These are phyloP conservation scores for Ailanthus altissimus DNA, from an alignment of 345 rosid species.

Conservation along the genomic window DNA sequence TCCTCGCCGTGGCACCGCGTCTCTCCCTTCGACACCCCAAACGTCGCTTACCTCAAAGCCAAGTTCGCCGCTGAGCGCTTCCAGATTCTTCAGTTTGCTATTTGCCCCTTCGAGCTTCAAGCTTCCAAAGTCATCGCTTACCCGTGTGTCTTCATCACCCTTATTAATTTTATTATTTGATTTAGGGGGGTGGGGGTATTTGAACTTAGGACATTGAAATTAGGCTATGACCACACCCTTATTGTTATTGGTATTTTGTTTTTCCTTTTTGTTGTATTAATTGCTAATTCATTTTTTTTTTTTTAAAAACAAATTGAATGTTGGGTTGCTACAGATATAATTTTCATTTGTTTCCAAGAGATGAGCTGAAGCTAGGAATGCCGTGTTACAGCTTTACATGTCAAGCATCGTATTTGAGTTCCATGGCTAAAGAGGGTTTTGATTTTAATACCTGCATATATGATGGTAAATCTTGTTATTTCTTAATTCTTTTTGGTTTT, in stretches of 20 bases:
- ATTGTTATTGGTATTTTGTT: no score
- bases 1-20: constrained; percentile 83
- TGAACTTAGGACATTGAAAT: no score
- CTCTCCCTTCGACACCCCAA: constrained; percentile 65
- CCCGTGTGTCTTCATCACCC: constrained; percentile 45
- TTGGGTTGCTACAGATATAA: constrained; percentile 65
- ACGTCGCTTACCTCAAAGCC: constrained; percentile 71
- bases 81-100: constrained; percentile 76
- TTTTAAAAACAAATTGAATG: no score
- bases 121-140: constrained; percentile 55
- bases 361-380: constrained; percentile 71
- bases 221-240: no score
- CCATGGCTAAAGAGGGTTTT: constrained; percentile 83
- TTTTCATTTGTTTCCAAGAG: constrained; percentile 86
- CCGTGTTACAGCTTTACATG: constrained; percentile 87
- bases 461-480: no score
- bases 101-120: constrained; percentile 69
- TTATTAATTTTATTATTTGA: neutral
- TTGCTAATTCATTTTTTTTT: neutral
- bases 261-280: no score
- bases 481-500: no score
- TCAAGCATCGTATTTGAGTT: constrained; percentile 61
- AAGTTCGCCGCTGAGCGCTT: constrained; percentile 68
- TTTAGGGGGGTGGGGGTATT: no score
- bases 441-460: constrained; percentile 87